Base-by-base conservation (phyloP, 1,139 yeast species). In the Geotrichum histeridarum region DNA sequence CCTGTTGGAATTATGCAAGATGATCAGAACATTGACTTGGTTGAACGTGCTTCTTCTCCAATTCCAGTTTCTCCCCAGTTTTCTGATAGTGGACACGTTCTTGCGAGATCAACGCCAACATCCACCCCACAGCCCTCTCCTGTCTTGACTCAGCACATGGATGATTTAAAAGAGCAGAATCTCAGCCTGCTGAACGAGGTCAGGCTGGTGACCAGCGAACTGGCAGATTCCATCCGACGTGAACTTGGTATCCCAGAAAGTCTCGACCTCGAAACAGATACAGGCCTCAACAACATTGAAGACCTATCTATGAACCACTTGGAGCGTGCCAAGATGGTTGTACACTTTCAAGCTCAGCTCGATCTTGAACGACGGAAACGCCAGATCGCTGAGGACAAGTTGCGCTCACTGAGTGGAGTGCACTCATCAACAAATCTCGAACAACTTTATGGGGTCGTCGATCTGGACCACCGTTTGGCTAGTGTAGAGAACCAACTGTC, bases 201-300 rank as follows among this genome's bases (percentile, higher is more conserved):
- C 15, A 59, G 71, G 11, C 60, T 70, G 12, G 67, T 71, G 11
- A 67, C 73, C 1, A 63, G 69, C 35, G 74, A 71, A 55, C 66
- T 71, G 12, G 72, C 73, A 1, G 74, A 71, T 54, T 62, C 72
- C 2, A 63, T 69, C 30, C 65, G 73, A 41, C 67, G 74, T 7
- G 74, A 71, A 58, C 66, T 68, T 18, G 64, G 63, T 4, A 59
- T 70, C 6, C 58, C 54, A 2, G 57, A 54, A n/a, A 39, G 33
- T 17, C 15, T 37, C 8, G 22, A 22, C 14, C 33, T 22, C 9
- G 9, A 17, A 5, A 18, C 44, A 22, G 2, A 11, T 8, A 5
- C 27, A 22, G 39, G 39, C 15, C 11, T 14, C 1, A n/a, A 14
- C 22, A 33, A 42, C n/a, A 11, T 36, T 12, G 50, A 55, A 54